These are phyloP conservation scores for Fomitiporia mediterranea DNA, from an alignment of 1,284 basidiomycete species.

Conservation along the genomic window DNA sequence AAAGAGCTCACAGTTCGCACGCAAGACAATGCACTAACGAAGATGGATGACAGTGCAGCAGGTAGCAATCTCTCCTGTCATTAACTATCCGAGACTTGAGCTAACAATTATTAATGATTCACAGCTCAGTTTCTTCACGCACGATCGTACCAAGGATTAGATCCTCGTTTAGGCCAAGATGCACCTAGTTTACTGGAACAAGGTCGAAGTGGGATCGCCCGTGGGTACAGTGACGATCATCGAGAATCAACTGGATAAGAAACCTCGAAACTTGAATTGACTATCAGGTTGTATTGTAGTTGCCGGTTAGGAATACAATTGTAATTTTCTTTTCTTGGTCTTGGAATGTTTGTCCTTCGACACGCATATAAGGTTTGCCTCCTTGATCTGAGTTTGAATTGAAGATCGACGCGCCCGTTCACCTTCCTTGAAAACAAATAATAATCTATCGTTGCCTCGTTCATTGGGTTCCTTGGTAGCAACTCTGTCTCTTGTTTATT, in stretches of 20 bases:
- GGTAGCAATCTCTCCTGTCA: constrained; percentile 42
- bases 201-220: constrained; percentile 85
- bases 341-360: too few species aligned
- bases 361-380: too few species aligned
- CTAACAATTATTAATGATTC: too few species aligned
- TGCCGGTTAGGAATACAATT: too few species aligned
- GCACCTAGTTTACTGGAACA: constrained; percentile 81
- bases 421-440: too few species aligned
- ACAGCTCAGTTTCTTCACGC: constrained; percentile 63
- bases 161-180: constrained; percentile 76
- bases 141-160: constrained; percentile 81
- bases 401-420: background rate
- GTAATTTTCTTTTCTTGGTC: too few species aligned
- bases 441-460: constrained; percentile 5
- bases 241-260: background rate
- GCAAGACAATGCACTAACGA: constrained; percentile 54
- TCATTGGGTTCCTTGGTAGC: too few species aligned
- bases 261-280: background rate
- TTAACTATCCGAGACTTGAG: too few species aligned
- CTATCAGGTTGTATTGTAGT: too few species aligned
- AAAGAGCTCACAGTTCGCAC: constrained; percentile 53
- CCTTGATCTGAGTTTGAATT: background rate
- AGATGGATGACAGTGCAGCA: constrained; percentile 63
- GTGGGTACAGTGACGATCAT: constrained; percentile 65
- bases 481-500: too few species aligned